Evolutionary conservation across 805 yeast genomes (phyloP).

Genomic region (Helenozyma rhizophorensis): DNA sequence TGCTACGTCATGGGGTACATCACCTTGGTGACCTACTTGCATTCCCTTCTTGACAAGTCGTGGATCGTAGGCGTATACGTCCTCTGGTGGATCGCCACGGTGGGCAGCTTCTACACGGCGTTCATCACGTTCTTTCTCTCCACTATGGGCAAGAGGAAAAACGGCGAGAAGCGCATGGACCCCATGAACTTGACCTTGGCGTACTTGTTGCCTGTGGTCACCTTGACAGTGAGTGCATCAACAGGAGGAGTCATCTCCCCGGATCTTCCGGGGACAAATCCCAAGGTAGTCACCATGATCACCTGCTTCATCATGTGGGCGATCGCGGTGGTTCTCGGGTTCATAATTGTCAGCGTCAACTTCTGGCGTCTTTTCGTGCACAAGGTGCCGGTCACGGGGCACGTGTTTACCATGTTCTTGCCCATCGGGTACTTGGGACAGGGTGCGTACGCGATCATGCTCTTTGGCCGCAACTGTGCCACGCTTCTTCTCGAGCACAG

Average conservation of each 20-base stretch:
- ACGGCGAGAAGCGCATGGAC: conserved; percentile 17
- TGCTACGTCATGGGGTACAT: conserved; percentile 77
- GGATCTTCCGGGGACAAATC: conserved; percentile 37
- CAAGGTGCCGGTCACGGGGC: conserved; percentile 53
- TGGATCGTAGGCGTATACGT: conserved; percentile 51
- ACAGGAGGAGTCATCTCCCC: conserved; percentile 56
- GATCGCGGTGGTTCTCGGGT: conserved; percentile 60
- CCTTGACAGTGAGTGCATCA: conserved; percentile 72
- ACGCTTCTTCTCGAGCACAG: conserved; percentile 15
- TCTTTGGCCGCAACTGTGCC: conserved; percentile 45
- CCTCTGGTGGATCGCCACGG: conserved; percentile 71
- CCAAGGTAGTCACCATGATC: conserved; percentile 50
- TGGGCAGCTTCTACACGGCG: conserved; percentile 52
- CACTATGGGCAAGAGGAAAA: conserved; percentile 35
- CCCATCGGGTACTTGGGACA: conserved; percentile 87
- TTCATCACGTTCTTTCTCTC: conserved; percentile 55
- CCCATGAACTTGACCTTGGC: conserved; percentile 47
- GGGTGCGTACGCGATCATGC: conserved; percentile 65
- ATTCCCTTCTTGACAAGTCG: conserved; percentile 36
- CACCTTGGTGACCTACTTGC: conserved; percentile 58
- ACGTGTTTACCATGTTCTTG: conserved; percentile 64
- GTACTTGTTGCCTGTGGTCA: conserved; percentile 69
- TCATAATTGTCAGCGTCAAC: conserved; percentile 51
- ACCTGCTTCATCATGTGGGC: conserved; percentile 62
- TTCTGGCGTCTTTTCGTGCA: conserved; percentile 54